phyloP scores from a whole-genome alignment of 169 alveolate species.

The Babesia bigemina region DNA sequence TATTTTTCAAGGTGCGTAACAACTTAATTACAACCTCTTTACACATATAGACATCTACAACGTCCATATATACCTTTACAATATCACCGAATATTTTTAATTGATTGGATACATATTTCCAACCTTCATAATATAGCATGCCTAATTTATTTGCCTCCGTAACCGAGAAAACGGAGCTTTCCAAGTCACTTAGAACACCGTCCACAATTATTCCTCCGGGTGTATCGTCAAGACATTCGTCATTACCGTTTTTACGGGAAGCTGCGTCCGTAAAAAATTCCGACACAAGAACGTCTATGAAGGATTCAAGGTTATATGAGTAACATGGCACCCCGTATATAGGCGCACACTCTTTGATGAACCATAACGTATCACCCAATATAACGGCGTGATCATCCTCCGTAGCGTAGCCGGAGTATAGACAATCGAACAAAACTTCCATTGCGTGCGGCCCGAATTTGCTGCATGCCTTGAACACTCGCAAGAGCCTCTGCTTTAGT shows the following conservation, averaged over 20 bases:
- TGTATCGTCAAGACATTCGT: not conserved
- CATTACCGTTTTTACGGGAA: not conserved
- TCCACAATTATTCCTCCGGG: not conserved
- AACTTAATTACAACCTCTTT: constrained; percentile 4
- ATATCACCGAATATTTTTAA: constrained; percentile 52
- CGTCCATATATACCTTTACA: constrained; percentile 22
- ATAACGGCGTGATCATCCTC: constrained; percentile 38
- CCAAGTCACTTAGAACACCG: not conserved
- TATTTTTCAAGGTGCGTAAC: constrained; percentile 7
- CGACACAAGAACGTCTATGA: constrained; percentile 34
- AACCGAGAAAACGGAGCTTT: not conserved
- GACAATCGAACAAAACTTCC: constrained; percentile 59
- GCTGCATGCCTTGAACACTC: constrained; percentile 23
- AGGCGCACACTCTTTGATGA: constrained; percentile 34
- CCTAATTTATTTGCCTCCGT: constrained; percentile 26
- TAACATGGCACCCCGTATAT: constrained; percentile 42
- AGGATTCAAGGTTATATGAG: constrained; percentile 13
- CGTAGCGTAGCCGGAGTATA: constrained; percentile 41
- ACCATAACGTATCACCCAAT: constrained; percentile 42
- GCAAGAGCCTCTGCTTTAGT: constrained; percentile 45
- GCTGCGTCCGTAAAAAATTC: constrained; percentile 33
- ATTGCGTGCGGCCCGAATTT: constrained; percentile 41
- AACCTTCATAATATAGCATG: constrained; percentile 23
- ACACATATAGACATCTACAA: constrained; percentile 1
- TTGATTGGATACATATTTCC: constrained; percentile 39